A percentile compares a stretch with the other conserved stretches of the same genome.
These are phyloP conservation scores for Metarhizium sp. DNA, from an alignment of 2,329 filamentous ascomycete species.

Conservation along the genomic window DNA sequence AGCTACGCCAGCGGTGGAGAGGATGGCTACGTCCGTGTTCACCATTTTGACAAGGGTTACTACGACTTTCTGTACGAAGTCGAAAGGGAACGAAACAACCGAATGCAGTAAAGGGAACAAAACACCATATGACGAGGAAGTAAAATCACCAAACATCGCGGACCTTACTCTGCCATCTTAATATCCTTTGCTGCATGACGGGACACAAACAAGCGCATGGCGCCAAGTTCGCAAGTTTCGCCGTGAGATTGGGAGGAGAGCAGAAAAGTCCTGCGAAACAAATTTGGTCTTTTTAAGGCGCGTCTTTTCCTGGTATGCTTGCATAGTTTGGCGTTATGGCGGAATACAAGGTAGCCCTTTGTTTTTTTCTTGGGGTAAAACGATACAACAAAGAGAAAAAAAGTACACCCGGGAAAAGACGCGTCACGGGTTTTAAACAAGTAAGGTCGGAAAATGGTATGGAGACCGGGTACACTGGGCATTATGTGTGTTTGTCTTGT, in stretches of 20 bases:
- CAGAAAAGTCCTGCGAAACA: background rate
- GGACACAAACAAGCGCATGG: background rate
- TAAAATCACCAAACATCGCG: background rate
- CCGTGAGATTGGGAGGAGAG: background rate
- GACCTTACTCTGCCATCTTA: background rate
- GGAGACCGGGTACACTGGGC: too few species aligned
- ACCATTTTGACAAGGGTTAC: conserved; percentile 98
- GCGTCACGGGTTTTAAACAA: background rate
- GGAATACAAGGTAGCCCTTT: conserved; percentile 7
- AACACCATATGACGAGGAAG: background rate
- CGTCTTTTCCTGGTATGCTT: conserved; percentile 27
- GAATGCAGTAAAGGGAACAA: conserved; percentile 19
- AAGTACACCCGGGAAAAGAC: conserved; percentile 1
- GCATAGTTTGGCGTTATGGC: conserved; percentile 32
- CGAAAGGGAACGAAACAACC: conserved; percentile 67
- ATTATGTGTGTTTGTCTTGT: too few species aligned
- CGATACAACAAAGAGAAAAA: background rate
- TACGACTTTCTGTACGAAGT: conserved; percentile 99
- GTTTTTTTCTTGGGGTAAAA: background rate
- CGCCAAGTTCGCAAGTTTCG: background rate
- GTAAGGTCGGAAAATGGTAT: too few species aligned
- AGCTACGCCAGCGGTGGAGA: conserved; percentile 94
- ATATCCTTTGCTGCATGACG: background rate
- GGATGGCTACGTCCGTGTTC: conserved; percentile 95
- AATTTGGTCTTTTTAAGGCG: background rate